Evolutionary conservation across 169 alveolate genomes (phyloP).

Genomic region (Perkinsus chesapeaki): DNA sequence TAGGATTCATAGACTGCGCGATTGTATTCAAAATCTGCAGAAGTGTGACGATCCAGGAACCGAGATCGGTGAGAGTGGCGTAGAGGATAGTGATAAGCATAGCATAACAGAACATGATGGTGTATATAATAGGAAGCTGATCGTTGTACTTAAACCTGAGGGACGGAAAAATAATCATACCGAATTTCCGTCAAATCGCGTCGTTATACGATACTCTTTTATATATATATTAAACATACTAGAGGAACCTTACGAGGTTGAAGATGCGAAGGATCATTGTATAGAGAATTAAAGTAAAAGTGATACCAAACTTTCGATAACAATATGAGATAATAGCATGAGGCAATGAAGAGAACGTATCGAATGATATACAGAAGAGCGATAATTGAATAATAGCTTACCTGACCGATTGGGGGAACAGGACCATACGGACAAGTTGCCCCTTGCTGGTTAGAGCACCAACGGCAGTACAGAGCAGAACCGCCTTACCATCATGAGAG

Average conservation of each 20-base stretch:
- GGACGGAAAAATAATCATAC: background rate
- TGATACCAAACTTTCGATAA: too few relatives aligned
- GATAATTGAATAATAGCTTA: too few relatives aligned
- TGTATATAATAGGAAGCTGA: background rate
- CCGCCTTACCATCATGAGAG: background rate
- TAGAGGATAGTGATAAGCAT: background rate
- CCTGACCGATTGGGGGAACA: background rate
- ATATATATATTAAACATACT: too few relatives aligned
- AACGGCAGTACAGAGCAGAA: background rate
- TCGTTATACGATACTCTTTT: too few relatives aligned
- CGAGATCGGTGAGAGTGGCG: background rate
- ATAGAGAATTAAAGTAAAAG: too few relatives aligned
- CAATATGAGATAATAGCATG: too few relatives aligned
- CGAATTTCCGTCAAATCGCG: too few relatives aligned
- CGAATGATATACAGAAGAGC: too few relatives aligned
- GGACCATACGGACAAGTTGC: background rate
- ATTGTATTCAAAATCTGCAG: background rate
- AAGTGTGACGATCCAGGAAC: background rate
- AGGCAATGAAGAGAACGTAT: too few relatives aligned
- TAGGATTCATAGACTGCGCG: background rate
- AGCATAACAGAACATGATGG: background rate
- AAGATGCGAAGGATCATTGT: too few relatives aligned
- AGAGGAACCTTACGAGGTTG: too few relatives aligned
- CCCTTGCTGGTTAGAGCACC: constrained; percentile 11
- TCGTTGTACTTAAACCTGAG: background rate